Conservation (phyloP, 176 grass and related monocot species). For the Aegilops umbellulata region DNA sequence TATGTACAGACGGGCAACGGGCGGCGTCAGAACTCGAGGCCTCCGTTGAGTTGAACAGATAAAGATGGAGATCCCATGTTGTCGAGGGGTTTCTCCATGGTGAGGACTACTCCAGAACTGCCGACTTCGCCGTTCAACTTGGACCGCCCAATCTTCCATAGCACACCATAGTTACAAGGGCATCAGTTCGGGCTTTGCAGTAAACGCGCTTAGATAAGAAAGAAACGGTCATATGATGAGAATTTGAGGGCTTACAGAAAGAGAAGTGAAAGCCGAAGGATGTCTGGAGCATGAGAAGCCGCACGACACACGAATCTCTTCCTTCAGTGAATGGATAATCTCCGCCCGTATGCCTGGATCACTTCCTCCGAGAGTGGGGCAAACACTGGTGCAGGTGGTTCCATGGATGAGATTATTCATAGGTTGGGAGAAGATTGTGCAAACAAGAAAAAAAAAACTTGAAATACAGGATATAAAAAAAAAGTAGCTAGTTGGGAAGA, state of each 20-base stretch:
- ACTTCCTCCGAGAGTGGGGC: slow-evolving; percentile 84
- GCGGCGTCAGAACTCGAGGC: slow-evolving; percentile 66
- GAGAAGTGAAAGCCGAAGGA: slow-evolving; percentile 68
- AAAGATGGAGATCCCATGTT: slow-evolving; percentile 62
- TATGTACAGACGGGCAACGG: slow-evolving; percentile 13
- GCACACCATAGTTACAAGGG: background rate
- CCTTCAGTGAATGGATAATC: slow-evolving; percentile 70
- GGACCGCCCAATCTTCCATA: slow-evolving; percentile 78
- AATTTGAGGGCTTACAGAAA: slow-evolving; percentile 65
- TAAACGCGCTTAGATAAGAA: background rate
- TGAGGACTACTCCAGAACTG: slow-evolving; percentile 73
- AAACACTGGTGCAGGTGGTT: slow-evolving; percentile 55
- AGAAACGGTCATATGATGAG: background rate
- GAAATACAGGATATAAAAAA: background rate
- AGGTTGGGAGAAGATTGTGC: background rate
- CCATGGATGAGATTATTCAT: background rate
- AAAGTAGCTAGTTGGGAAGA: no score
- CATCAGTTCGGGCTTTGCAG: background rate
- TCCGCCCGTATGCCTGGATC: slow-evolving; percentile 70
- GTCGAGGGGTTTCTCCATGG: slow-evolving; percentile 71
- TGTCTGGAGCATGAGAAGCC: slow-evolving; percentile 63
- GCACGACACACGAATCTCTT: slow-evolving; percentile 63
- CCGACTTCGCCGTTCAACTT: slow-evolving; percentile 87
- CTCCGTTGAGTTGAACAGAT: slow-evolving; percentile 83
- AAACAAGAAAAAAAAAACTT: background rate